Evolutionary conservation across 2,329 filamentous ascomycete species (phyloP).

Genomic region (Penicillium olsonii): DNA sequence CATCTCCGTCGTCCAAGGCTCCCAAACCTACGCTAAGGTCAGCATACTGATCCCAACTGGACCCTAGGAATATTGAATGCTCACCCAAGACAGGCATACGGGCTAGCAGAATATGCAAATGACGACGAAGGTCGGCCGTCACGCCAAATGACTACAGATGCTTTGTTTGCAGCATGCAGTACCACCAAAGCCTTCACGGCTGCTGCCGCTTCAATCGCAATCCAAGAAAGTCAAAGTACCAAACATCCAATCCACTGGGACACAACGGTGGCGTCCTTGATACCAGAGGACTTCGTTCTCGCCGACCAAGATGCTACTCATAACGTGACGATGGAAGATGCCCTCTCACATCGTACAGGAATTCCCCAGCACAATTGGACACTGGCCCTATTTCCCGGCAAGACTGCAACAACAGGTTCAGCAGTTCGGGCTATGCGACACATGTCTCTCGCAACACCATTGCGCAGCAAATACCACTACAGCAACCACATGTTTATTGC

Average conservation of each 20-base stretch:
- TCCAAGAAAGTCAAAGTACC: slow-evolving; percentile 20
- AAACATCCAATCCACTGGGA: slow-evolving; percentile 32
- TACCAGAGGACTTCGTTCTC: slow-evolving; percentile 37
- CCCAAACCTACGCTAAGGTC: slow-evolving; percentile 29
- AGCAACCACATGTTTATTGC: slow-evolving; percentile 27
- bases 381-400: background rate
- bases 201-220: slow-evolving; percentile 20
- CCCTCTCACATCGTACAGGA: slow-evolving; percentile 35
- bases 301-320: slow-evolving; percentile 28
- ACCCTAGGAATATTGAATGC: background rate
- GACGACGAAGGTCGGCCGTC: background rate
- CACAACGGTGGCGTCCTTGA: slow-evolving; percentile 37
- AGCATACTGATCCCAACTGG: background rate
- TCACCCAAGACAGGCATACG: slow-evolving; percentile 26
- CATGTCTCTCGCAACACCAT: slow-evolving; percentile 17
- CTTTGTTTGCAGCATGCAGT: slow-evolving; percentile 26
- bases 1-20: slow-evolving; percentile 28
- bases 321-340: slow-evolving; percentile 35
- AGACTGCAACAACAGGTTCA: slow-evolving; percentile 6
- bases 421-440: slow-evolving; percentile 21
- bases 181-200: slow-evolving; percentile 32
- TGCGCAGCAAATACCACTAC: slow-evolving; percentile 24
- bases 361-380: slow-evolving; percentile 22
- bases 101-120: slow-evolving; percentile 25
- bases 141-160: slow-evolving; percentile 21